phyloP scores from a whole-genome alignment of 306 rosid genomes.

The Cucurbita ficifolia region DNA sequence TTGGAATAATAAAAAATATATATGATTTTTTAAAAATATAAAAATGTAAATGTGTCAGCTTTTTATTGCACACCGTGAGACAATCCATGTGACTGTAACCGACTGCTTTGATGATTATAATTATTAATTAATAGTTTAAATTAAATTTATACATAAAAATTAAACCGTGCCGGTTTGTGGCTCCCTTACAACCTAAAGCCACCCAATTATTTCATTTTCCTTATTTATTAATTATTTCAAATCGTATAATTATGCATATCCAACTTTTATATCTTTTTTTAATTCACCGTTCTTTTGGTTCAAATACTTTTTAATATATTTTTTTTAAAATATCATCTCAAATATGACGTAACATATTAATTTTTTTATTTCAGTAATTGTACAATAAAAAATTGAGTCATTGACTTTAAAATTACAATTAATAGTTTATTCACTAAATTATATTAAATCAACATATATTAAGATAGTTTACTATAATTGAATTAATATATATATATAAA shows the following conservation, averaged over 20 bases:
- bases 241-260: neutral
- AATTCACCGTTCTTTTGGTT: neutral
- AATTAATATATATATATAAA: no score
- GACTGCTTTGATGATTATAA: neutral
- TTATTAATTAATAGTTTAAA: neutral
- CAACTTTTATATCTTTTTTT: neutral
- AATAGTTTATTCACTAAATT: no score
- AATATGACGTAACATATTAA: no score
- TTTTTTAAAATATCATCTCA: no score
- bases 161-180: neutral
- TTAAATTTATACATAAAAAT: neutral
- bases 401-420: no score
- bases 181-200: neutral
- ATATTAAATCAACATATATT: no score
- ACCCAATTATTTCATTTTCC: neutral
- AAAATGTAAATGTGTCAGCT: conserved; percentile 5
- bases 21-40: neutral
- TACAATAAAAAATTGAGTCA: no score
- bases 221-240: neutral
- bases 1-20: neutral
- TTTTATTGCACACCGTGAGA: neutral
- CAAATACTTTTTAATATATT: no score
- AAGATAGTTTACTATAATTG: no score
- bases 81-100: neutral
- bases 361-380: no score